Base-by-base conservation (phyloP, 2,329 filamentous ascomycete genomes). In the Diaporthe citri region DNA sequence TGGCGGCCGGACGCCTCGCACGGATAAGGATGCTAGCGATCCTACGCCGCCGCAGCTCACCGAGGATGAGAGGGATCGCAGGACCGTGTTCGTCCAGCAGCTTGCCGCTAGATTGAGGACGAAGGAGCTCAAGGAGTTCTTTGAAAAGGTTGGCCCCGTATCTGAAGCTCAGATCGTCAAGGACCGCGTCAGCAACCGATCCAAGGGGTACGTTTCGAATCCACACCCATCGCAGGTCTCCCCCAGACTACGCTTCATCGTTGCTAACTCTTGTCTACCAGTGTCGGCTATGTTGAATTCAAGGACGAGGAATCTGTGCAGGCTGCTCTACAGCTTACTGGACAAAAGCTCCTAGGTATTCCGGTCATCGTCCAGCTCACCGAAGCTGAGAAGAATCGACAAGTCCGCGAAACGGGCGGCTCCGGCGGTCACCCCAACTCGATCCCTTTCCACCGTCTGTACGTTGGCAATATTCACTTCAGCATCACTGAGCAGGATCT, bases 401-500 rank as follows among this genome's bases (percentile, higher is more conserved):
- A 98, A 88, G 95, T 95, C 78, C 95, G 96, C 79, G 96, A 91
- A 78, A 91, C 94, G 71, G 94, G 97, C 80, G 87, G 90, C 70
- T 85, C 88, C 67, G 89, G 90, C 78, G 92, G 89, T 75, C 91
- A 95, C 79, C 92, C 93, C 76, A 96, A 96, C 83, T 93, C 94
- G 76, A 93, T 97, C 75, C 97, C 97, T 34, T 98, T 98, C 88
- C 97, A 99, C 86, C 94, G 97, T 79, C 93, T 99, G 76, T 99
- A 98, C 85, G 96, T 99, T 79, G 97, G 97, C 85, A 99, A 99
- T 84, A 98, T 99, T 80, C 97, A 99, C 88, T 99, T 99, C 90
- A 98, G 95, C 84, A 97, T 99, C 83, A 98, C 95, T 82, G 97
- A 99, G 86, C 92, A 93, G 84, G 97, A 99, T 86, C 88, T 99